These are phyloP conservation scores for Fusarium papillatum DNA, from an alignment of 2,329 filamentous ascomycete genomes.

Conservation along the genomic window DNA sequence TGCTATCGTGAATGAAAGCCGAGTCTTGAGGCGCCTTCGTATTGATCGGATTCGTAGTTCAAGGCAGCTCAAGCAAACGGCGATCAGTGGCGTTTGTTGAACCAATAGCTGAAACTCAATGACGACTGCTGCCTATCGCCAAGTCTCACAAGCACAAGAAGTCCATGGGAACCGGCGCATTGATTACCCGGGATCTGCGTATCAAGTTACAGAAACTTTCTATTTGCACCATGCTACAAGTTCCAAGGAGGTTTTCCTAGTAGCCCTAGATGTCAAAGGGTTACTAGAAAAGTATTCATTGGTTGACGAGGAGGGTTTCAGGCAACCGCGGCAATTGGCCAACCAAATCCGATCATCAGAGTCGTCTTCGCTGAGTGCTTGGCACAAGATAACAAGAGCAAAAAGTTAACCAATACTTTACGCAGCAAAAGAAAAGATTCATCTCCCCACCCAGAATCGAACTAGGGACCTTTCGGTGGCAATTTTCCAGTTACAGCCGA, in stretches of 20 bases:
- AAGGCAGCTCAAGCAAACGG: not conserved
- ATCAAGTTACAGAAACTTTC: not conserved
- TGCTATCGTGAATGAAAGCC: not conserved
- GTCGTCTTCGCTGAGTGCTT: not conserved
- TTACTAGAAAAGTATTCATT: not conserved
- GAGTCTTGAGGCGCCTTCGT: not conserved
- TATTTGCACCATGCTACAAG: not conserved
- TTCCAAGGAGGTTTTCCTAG: not conserved
- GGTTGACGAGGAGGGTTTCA: not conserved
- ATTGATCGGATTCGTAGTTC: not conserved
- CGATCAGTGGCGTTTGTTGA: not conserved
- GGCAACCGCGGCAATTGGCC: not conserved
- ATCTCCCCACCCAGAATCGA: slow-evolving; percentile 19
- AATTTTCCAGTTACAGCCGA: slow-evolving; percentile 18
- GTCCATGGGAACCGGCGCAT: not conserved
- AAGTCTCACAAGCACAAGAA: not conserved
- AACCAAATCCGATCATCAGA: not conserved
- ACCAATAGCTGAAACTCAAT: not conserved
- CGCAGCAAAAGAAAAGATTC: not conserved
- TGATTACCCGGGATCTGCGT: not conserved
- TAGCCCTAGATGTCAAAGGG: not conserved
- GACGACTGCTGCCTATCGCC: slow-evolving; percentile 1
- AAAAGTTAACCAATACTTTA: not conserved
- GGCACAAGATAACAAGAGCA: not conserved
- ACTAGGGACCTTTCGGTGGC: slow-evolving; percentile 22